Percentiles rank a stretch among this genome's conserved stretches.
Evolutionary conservation across 1,139 yeast genomes (phyloP).

Genomic region (Pichia sp.): DNA sequence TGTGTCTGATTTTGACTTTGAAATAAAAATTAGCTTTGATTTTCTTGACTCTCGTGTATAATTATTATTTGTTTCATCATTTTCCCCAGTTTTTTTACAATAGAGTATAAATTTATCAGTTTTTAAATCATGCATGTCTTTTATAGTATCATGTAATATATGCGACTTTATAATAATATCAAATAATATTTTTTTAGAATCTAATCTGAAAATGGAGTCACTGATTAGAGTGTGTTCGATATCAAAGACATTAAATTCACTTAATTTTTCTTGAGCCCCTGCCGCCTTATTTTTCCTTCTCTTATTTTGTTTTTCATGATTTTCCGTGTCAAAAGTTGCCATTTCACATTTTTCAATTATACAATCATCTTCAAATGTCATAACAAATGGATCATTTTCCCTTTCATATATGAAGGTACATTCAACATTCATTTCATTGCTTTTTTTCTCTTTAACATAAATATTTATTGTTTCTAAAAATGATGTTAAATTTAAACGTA

Average conservation of each 20-base stretch:
- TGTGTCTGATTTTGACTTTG: slow-evolving; percentile 32
- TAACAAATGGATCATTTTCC: slow-evolving; percentile 56
- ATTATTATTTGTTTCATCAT: neutral
- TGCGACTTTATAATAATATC: slow-evolving; percentile 67
- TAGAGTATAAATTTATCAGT: slow-evolving; percentile 55
- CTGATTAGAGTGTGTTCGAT: slow-evolving; percentile 15
- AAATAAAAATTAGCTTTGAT: slow-evolving; percentile 45
- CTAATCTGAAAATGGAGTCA: slow-evolving; percentile 36
- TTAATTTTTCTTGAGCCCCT: slow-evolving; percentile 7
- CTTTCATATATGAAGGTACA: slow-evolving; percentile 46
- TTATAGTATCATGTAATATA: slow-evolving; percentile 54
- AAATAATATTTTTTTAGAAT: slow-evolving; percentile 44
- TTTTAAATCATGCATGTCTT: slow-evolving; percentile 59
- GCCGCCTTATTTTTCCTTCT: neutral
- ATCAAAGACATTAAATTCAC: slow-evolving; percentile 14
- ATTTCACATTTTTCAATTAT: slow-evolving; percentile 70
- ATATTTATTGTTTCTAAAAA: slow-evolving; percentile 42
- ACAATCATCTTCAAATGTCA: slow-evolving; percentile 64
- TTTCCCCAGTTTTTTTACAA: slow-evolving; percentile 27
- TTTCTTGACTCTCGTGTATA: slow-evolving; percentile 18
- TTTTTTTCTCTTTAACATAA: slow-evolving; percentile 25
- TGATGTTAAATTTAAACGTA: slow-evolving; percentile 34
- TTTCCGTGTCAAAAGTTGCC: slow-evolving; percentile 45
- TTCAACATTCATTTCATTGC: slow-evolving; percentile 31
- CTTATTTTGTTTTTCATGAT: neutral